These are phyloP conservation scores for Leptographium radiaticola DNA, from an alignment of 2,329 filamentous ascomycete species.

Conservation along the genomic window DNA sequence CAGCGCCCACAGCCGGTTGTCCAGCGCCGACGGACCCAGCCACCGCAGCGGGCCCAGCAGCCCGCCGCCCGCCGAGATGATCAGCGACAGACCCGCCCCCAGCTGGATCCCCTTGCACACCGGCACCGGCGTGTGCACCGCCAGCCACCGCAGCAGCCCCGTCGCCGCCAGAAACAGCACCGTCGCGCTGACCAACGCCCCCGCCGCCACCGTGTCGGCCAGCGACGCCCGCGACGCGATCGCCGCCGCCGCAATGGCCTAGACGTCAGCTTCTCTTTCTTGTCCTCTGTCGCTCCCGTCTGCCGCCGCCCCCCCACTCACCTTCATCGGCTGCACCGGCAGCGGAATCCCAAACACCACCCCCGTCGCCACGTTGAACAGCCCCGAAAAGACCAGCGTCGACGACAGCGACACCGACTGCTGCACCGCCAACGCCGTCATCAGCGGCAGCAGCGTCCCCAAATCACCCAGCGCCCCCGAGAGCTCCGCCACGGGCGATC, in stretches of 20 bases:
- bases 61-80: conserved; percentile 60
- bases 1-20: conserved; percentile 71
- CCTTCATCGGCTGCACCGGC: conserved; percentile 80
- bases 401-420: conserved; percentile 68
- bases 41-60: conserved; percentile 59
- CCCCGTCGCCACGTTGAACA: conserved; percentile 78
- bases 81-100: conserved; percentile 73
- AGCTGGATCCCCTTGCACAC: conserved; percentile 93
- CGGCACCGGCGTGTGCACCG: conserved; percentile 64
- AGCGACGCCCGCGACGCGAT: conserved; percentile 55
- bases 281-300: neutral
- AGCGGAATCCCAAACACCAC: conserved; percentile 74
- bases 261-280: neutral
- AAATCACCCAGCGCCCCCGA: conserved; percentile 81
- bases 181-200: conserved; percentile 61
- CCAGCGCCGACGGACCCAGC: conserved; percentile 47
- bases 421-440: conserved; percentile 71
- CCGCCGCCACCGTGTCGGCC: conserved; percentile 66
- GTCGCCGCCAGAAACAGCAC: conserved; percentile 69
- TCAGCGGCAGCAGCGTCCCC: conserved; percentile 77
- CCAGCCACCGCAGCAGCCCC: conserved; percentile 63
- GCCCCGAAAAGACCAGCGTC: conserved; percentile 77
- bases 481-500: conserved; percentile 52
- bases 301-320: conserved; percentile 12
- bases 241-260: conserved; percentile 79